Base-by-base conservation (phyloP, 169 alveolate species). In the Miamiensis avidus region DNA sequence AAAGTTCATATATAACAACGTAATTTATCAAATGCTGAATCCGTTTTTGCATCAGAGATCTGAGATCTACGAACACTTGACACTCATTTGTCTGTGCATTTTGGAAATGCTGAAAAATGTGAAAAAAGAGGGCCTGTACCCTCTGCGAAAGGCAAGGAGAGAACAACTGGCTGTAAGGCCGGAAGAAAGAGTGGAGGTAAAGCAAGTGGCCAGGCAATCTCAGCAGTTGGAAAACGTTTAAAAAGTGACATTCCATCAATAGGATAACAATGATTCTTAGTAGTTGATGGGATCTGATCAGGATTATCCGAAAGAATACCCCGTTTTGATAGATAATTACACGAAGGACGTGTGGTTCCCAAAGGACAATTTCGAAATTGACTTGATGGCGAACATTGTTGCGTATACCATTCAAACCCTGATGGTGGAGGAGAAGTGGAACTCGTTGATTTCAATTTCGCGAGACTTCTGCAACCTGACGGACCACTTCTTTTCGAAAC, bases 371-470 rank as follows among this genome's bases (percentile, higher is more conserved):
- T 79, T 79, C n/a, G 82, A 85, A 72, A 78, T 85, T 16, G 89
- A 85, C 29, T 75, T 85, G 26, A 65, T 85, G 0, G 89, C 89
- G 27, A 85, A 85, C 28, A n/a, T 85, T 0, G 65, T 79, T 29
- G 89, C 79, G 20, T 85, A 76, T 34, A 74, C 83, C 0, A 81
- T 81, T 28, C 29, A 92, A 78, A 83, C 89, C 30, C 74, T 92
- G 34, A 89, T 92, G 91, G 92, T 85, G 0, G 93, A 87, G 25
- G 74, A 92, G 82, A 90, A 92, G 78, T 92, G 96, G 96, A 91
- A 92, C 34, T 77, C 84, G 6, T 76, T 92, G 31, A 92, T 92
- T 69, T 84, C 91, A 25, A 82, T 92, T 0, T 78, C 91, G 25
- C 87, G 91, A 31, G 72, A 88, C 30, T 86, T 88, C 29, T 85